Percentiles rank a stretch among this genome's conserved stretches.
Conservation (phyloP, 176 grass and related monocot genomes). For the Poa pratensis region DNA sequence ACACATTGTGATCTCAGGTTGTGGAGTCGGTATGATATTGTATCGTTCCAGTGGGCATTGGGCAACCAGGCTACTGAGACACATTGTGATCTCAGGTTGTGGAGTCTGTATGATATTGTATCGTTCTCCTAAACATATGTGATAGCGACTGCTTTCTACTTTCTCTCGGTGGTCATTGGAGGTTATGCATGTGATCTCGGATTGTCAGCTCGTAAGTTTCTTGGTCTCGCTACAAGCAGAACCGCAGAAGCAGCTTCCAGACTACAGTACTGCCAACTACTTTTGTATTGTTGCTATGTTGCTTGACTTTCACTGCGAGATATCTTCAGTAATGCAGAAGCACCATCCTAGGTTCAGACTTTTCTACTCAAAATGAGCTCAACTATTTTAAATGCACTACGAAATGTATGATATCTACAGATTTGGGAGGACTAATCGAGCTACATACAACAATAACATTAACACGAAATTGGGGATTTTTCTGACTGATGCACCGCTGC, state of each 20-base stretch:
- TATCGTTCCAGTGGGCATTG: background rate
- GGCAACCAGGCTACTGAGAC: background rate
- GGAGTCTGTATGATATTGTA: background rate
- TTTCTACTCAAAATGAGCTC: too few species aligned
- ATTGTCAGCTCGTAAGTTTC: background rate
- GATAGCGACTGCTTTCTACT: too few species aligned
- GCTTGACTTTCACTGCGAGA: background rate
- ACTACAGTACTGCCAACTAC: background rate
- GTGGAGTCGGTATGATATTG: background rate
- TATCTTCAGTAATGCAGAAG: too few species aligned
- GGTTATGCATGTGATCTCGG: background rate
- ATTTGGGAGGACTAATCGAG: too few species aligned
- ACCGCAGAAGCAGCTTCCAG: background rate
- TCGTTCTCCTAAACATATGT: background rate
- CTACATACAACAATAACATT: too few species aligned
- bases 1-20: conserved; percentile 1
- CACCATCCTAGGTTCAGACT: too few species aligned
- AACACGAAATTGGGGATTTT: too few species aligned
- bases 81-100: background rate
- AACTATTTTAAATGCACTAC: too few species aligned
- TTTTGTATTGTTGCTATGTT: background rate
- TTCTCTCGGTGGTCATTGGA: too few species aligned
- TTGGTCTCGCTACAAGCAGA: background rate
- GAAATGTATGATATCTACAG: too few species aligned
- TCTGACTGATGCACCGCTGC: too few species aligned